Evolutionary conservation across 2,329 filamentous ascomycete genomes (phyloP), one percentile per base, ranked within the genome.

Genomic region (Botrytis deweyae): DNA sequence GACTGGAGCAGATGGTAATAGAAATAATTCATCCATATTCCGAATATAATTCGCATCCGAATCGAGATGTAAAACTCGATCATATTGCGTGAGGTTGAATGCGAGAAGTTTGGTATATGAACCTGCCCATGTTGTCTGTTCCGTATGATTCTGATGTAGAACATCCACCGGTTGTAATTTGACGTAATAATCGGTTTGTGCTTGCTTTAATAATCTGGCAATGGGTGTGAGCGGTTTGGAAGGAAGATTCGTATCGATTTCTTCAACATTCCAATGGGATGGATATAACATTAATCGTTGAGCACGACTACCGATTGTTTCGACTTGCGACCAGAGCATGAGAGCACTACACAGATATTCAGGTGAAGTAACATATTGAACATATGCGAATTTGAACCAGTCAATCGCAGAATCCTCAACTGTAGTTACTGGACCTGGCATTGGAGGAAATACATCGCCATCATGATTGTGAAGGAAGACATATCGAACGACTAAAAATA

Each of bases 281-380:
- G 79, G 79, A 66, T 80, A 79, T 25, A 79, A 61, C 75, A 80
- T 76, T 12, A 78, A 62, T 74, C 78, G 75, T 76, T 78, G 76
- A 20, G 78, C 79, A n/a, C 75, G 73, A 73, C 75, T 79, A 14
- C 78, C 79, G 61, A 79, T 79, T 36, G 75, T 73, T 72, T 80
- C 79, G n/a, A 80, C 77, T 52, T 77, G 68, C 62, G 74, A 75
- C 79, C 79, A 80, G 14, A 78, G 68, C 78, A 80, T 77, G 4
- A 80, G 67, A 36, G 79, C 78, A 75, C 77, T 78, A 67, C 79
- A 80, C 4, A 80, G 72, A 44, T 78, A 77, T 70, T 80, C 77
- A 18, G 77, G 76, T 1, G 76, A 75, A 22, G 78, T 78, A 8
- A 78, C 79, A 76, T 78, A 78, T 73, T 79, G 78, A n/a, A 79